Evolutionary conservation across 2,329 filamentous ascomycete species (phyloP).

Genomic region (Pseudogymnoascus sp.): DNA sequence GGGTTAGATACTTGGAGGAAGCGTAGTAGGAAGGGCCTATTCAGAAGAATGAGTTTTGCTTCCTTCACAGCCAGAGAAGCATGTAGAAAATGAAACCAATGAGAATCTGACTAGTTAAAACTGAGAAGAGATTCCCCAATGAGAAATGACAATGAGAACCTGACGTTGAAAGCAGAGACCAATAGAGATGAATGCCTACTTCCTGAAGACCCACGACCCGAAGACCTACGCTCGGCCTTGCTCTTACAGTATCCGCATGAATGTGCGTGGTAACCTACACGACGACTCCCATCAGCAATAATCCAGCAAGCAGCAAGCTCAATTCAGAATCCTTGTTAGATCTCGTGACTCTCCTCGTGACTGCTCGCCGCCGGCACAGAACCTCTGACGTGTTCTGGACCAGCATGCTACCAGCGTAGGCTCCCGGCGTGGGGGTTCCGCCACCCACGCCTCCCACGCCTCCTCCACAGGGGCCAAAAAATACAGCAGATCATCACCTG

Average conservation of each 20-base stretch:
- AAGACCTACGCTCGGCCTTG: slow-evolving; percentile 18
- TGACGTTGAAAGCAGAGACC: not conserved
- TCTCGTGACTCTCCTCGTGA: not conserved
- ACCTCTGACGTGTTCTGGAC: not conserved
- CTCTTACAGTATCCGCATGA: slow-evolving; percentile 22
- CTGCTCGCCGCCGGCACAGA: not conserved
- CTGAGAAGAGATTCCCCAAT: not conserved
- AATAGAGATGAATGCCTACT: not conserved
- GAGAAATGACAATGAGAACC: not conserved
- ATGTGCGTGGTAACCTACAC: slow-evolving; percentile 4
- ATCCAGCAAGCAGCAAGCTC: not conserved
- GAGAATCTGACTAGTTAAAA: not conserved
- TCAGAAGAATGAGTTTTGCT: not conserved
- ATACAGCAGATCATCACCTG: not conserved
- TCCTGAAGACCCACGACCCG: not conserved
- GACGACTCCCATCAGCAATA: not conserved
- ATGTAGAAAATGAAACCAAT: not conserved
- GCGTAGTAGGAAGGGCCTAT: slow-evolving; percentile 68
- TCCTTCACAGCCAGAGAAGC: not conserved
- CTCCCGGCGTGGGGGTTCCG: not conserved
- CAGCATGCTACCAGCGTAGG: not conserved
- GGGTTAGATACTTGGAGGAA: slow-evolving; percentile 49
- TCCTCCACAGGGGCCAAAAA: not conserved
- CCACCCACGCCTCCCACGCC: not conserved
- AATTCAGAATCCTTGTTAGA: not conserved